Evolutionary conservation across 768 basidiomycete genomes (phyloP), one percentile per base, ranked within the genome.

Genomic region (Hericium rajendrae): DNA sequence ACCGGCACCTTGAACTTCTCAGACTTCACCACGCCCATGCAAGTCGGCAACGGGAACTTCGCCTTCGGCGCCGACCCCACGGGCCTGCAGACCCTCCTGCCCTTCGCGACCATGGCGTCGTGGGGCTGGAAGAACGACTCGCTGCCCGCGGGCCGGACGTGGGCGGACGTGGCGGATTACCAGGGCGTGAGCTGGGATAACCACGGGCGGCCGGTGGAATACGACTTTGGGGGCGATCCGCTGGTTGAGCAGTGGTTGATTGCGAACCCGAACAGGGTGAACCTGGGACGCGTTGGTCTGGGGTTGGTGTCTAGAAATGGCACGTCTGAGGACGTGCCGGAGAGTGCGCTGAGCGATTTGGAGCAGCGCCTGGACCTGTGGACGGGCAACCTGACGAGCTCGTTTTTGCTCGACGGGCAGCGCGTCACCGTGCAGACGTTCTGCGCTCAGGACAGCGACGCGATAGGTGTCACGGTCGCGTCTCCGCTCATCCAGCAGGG

Each of bases 51-150:
- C 65, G 81, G 82, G 15, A 78, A 81, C 66, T 82, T 84, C 59
- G 81, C 80, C 16, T 83, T 84, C 59, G 79, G 79, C 20, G 76
- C 78, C 8, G 82, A 83, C 65, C 67, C 82, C 20, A 81, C 81
- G 1, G 78, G 80, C 11, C 72, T 84, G 15, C 82, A 84, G 65
- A 82, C 81, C 0, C 76, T 82, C 68, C 71, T 72, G 38, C 79
- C 80, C 5, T 82, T 73, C 66, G 77, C 76, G 10, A 82, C 73
- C 59, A 73, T 84, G 71, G 78, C 80, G 9, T 76, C 75, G 13
- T 82, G 82, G 82, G 80, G 78, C 1, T 82, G 79, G 79, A 82
- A 82, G 65, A 82, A 81, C 66, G 80, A 82, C 66, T 74, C 75
- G 4, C 67, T 82, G 3, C 81, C 81, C 1, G 57, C 67, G 1